Percentiles rank a stretch among this genome's conserved stretches.
Conservation (phyloP, 768 basidiomycete genomes). For the Pleurotus cornucopiae region DNA sequence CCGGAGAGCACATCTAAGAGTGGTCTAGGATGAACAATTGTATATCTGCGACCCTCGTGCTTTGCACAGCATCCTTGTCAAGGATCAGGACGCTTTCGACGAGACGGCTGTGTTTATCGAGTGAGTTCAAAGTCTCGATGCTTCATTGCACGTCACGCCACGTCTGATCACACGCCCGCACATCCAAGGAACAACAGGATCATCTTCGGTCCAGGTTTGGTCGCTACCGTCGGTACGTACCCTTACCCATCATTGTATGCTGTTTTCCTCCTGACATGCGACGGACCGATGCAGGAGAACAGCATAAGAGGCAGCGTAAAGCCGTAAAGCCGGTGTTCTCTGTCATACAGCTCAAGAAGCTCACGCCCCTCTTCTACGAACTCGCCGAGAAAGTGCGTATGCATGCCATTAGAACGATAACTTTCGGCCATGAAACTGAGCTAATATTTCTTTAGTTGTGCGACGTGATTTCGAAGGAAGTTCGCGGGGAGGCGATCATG, state of each 20-base stretch:
- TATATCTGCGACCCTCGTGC: slow-evolving; percentile 48
- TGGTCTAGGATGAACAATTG: slow-evolving; percentile 39
- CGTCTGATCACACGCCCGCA: not conserved
- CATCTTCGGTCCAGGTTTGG: slow-evolving; percentile 44
- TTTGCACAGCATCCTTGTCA: slow-evolving; percentile 41
- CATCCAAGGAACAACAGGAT: slow-evolving; percentile 35
- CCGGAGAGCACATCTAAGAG: not conserved
- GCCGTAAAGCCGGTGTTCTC: slow-evolving; percentile 46
- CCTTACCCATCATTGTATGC: not conserved
- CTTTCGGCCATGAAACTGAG: too few species aligned
- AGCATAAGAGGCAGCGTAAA: slow-evolving; percentile 46
- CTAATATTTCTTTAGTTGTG: slow-evolving; percentile 18
- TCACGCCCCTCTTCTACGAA: slow-evolving; percentile 40
- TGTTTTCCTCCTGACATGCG: not conserved
- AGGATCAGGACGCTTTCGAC: slow-evolving; percentile 46
- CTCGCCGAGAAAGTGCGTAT: slow-evolving; percentile 38
- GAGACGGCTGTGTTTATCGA: slow-evolving; percentile 39
- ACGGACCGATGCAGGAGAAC: slow-evolving; percentile 23
- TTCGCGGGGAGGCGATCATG: slow-evolving; percentile 1
- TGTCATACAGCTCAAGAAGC: slow-evolving; percentile 35
- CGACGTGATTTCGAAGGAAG: slow-evolving; percentile 21
- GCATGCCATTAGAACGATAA: too few species aligned
- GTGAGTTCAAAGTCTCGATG: slow-evolving; percentile 21
- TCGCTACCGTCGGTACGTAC: slow-evolving; percentile 31
- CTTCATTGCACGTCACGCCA: not conserved